phyloP scores from a whole-genome alignment of 2,329 filamentous ascomycete species.

The Alternaria panax region DNA sequence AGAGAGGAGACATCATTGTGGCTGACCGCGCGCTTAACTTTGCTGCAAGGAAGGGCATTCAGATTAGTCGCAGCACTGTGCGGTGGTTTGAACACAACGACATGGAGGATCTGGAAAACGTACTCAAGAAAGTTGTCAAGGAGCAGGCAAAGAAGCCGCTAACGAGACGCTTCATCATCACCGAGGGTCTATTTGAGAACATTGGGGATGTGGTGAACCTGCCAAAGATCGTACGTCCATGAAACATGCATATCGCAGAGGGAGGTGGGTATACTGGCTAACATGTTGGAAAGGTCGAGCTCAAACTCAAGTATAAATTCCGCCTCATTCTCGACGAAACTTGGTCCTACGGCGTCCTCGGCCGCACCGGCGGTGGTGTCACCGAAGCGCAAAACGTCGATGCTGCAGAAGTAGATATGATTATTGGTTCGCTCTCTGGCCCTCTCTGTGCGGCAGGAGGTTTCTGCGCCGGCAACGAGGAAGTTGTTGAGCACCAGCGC shows the following conservation, averaged over 20 bases:
- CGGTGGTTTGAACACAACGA: slow-evolving; percentile 96
- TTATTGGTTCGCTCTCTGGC: slow-evolving; percentile 89
- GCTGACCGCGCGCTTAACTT: slow-evolving; percentile 94
- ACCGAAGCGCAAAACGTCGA: slow-evolving; percentile 98
- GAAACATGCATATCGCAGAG: not conserved
- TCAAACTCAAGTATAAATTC: slow-evolving; percentile 98
- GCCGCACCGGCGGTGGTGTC: slow-evolving; percentile 86
- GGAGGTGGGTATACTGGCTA: not conserved
- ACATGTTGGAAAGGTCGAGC: slow-evolving; percentile 68
- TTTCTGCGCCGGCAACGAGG: slow-evolving; percentile 90
- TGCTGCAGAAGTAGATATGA: slow-evolving; percentile 93
- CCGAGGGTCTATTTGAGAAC: slow-evolving; percentile 92
- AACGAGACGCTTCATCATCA: slow-evolving; percentile 93
- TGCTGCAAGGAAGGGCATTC: slow-evolving; percentile 90
- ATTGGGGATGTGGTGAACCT: slow-evolving; percentile 85
- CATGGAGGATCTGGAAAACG: slow-evolving; percentile 88
- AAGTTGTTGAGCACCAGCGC: slow-evolving; percentile 95
- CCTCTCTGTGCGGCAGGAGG: slow-evolving; percentile 91
- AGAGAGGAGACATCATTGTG: slow-evolving; percentile 95
- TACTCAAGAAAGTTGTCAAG: slow-evolving; percentile 83
- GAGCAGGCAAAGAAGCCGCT: slow-evolving; percentile 89
- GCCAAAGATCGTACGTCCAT: slow-evolving; percentile 76
- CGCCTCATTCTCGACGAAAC: slow-evolving; percentile 97
- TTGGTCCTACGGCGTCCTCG: slow-evolving; percentile 94
- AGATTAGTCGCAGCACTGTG: slow-evolving; percentile 89